phyloP scores from a whole-genome alignment of 805 yeast species.

The Sugiyamaella qingdaonensis region DNA sequence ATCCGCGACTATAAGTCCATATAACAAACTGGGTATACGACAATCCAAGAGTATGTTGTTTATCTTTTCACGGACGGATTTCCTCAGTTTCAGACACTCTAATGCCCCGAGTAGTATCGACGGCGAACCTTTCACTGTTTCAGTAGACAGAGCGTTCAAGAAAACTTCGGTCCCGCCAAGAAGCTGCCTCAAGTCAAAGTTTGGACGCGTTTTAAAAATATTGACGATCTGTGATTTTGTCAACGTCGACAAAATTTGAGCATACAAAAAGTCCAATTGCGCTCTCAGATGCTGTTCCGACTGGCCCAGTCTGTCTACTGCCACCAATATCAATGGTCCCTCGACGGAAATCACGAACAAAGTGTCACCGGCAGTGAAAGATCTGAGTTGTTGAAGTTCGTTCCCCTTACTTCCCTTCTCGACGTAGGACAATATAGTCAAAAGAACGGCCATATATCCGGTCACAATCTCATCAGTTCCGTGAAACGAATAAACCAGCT shows the following conservation, averaged over 20 bases:
- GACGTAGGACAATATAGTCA: constrained; percentile 72
- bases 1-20: constrained; percentile 67
- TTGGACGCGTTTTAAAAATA: constrained; percentile 65
- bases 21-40: constrained; percentile 55
- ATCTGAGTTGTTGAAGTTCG: constrained; percentile 21
- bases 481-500: constrained; percentile 76
- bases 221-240: constrained; percentile 73
- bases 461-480: constrained; percentile 65
- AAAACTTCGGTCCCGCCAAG: constrained; percentile 74
- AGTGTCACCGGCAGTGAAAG: constrained; percentile 50
- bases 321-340: constrained; percentile 69
- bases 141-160: constrained; percentile 57
- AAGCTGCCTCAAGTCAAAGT: constrained; percentile 74
- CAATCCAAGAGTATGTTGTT: constrained; percentile 50
- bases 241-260: constrained; percentile 74
- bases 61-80: constrained; percentile 53
- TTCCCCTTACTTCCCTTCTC: constrained; percentile 36
- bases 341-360: constrained; percentile 57
- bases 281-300: constrained; percentile 43
- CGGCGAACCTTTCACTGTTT: constrained; percentile 51
- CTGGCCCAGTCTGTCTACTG: constrained; percentile 43
- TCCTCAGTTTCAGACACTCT: constrained; percentile 57
- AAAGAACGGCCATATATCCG: constrained; percentile 74
- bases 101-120: constrained; percentile 61
- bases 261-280: constrained; percentile 69